Evolutionary conservation across 2,329 filamentous ascomycete species (phyloP), one percentile per base, ranked within the genome.

Genomic region (Cytospora schulzeri): DNA sequence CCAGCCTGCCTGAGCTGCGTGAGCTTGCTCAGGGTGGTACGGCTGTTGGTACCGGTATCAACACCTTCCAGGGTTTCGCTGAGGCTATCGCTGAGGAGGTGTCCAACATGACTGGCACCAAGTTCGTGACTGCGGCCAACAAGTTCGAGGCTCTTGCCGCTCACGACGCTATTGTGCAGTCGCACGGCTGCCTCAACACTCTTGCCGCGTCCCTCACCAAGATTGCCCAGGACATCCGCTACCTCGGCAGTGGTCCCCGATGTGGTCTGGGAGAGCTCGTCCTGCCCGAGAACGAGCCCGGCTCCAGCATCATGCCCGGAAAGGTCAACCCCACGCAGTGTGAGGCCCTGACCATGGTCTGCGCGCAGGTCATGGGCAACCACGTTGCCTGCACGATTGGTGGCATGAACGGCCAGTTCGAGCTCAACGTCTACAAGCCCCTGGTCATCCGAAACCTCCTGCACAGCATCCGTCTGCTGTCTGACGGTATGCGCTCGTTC

Each of bases 261-360:
- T 98, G 95, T 79, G 95, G 95, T 74, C 89, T 98, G 26, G 94
- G 93, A 70, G 95, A 99, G 83, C 87, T 99, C 68, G 86, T 87
- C 74, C 88, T 99, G 59, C 95, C 95, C 29, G 95, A 99, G 83
- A 99, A 99, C 81, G 95, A 99, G 83, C 95, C 95, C 38, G 94
- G 94, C 69, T 95, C 91, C 74, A 96, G 91, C 72, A 98, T 99
- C 83, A 99, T 99, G 95, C 95, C 95, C 53, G 95, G 95, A 74
- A 99, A 99, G 84, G 95, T 99, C 77, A 99, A 99, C 84, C 95
- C 95, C 35, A 99, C 95, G 35, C 95, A 99, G 81, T 97, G 93
- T 80, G 95, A 99, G 84, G 91, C 93, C 67, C 82, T 99, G 77
- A 98, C 95, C 72, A 99, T 99, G 95, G 84, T 98, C 67, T 97